Evolutionary conservation across 805 yeast species (phyloP).

Genomic region (Tetrapisispora phaffii): DNA sequence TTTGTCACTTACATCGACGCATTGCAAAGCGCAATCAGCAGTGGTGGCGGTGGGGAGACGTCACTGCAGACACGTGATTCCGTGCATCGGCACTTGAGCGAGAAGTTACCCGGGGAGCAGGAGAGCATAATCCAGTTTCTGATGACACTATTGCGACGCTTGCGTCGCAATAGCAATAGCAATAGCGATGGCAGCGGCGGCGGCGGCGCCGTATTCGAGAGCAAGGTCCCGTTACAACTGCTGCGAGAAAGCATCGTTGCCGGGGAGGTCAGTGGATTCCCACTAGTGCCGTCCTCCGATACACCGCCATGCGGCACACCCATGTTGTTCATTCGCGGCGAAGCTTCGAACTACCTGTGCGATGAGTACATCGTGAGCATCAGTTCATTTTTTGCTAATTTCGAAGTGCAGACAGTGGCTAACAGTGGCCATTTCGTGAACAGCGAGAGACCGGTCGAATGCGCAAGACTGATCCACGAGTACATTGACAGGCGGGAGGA

Average conservation of each 20-base stretch:
- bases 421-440: constrained; percentile 86
- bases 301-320: constrained; percentile 34
- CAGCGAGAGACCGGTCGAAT: constrained; percentile 74
- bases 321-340: constrained; percentile 69
- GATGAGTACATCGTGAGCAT: constrained; percentile 71
- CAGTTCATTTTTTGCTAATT: constrained; percentile 69
- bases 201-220: no score
- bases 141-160: constrained; percentile 39
- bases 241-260: constrained; percentile 53
- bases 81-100: no score
- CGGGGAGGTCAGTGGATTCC: constrained; percentile 68
- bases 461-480: constrained; percentile 50
- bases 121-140: constrained; percentile 64
- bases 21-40: constrained; percentile 29
- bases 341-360: constrained; percentile 64
- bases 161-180: no score
- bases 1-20: constrained; percentile 62
- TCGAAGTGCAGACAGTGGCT: constrained; percentile 62
- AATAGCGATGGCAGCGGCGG: no score
- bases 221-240: no score
- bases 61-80: no score
- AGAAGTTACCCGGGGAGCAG: no score
- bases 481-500: constrained; percentile 45
- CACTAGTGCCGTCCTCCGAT: constrained; percentile 42
- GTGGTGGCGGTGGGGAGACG: no score